These are phyloP conservation scores for Paxillus involutus DNA, from an alignment of 768 basidiomycete species.

Conservation along the genomic window DNA sequence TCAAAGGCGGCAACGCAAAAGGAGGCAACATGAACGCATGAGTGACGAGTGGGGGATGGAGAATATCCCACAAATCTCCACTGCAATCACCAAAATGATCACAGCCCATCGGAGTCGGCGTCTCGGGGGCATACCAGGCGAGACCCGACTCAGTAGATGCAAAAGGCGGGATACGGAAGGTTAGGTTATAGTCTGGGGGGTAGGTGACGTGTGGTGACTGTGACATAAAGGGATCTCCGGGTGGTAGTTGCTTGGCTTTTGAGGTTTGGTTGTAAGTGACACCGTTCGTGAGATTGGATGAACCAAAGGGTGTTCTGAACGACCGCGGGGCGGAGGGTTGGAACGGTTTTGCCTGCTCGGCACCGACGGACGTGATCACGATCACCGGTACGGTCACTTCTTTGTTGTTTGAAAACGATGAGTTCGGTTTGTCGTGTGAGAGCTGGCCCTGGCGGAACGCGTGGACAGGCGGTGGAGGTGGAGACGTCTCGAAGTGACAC, in stretches of 20 bases:
- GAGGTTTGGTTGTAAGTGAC: background rate
- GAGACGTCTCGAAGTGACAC: background rate
- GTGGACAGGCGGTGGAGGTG: background rate
- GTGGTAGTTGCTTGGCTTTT: background rate
- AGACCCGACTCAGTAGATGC: background rate
- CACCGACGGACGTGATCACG: conserved; percentile 25
- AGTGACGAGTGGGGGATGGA: conserved; percentile 24
- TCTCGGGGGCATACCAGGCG: conserved; percentile 15
- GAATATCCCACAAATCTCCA: conserved; percentile 24
- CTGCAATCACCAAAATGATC: conserved; percentile 22
- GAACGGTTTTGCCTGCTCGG: conserved; percentile 22
- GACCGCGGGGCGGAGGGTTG: conserved; percentile 10
- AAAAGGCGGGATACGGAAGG: conserved; percentile 16
- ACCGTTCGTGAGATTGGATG: conserved; percentile 7
- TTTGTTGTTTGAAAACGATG: background rate
- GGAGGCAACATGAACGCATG: conserved; percentile 20
- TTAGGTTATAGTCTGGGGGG: background rate
- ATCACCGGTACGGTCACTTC: conserved; percentile 19
- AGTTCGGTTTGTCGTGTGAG: background rate
- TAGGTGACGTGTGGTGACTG: background rate
- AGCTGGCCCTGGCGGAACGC: background rate
- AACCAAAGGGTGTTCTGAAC: conserved; percentile 13
- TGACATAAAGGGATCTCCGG: conserved; percentile 18
- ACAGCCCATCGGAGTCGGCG: conserved; percentile 27
- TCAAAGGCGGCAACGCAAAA: conserved; percentile 22